Evolutionary conservation across 176 grass and related monocot species (phyloP).

Genomic region (Zea mays): Zm-B73-REFERENCE-NAM-5.0 NC_050096.1:62546001-62546500

Average conservation of each 20-base stretch:
- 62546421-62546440: too few species aligned
- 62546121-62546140: background rate
- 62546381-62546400: background rate
- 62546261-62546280: slow-evolving; percentile 97
- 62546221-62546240: slow-evolving; percentile 83
- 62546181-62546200: slow-evolving; percentile 98
- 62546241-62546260: slow-evolving; percentile 98
- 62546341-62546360: slow-evolving; percentile 86
- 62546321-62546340: slow-evolving; percentile 85
- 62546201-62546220: slow-evolving; percentile 86
- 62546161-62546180: slow-evolving; percentile 41
- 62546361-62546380: background rate
- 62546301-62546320: slow-evolving; percentile 85
- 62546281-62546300: slow-evolving; percentile 91
- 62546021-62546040: too few species aligned
- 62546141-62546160: background rate
- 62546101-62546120: slow-evolving; percentile 21
- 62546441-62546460: too few species aligned
- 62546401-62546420: background rate
- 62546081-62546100: too few species aligned
- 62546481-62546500: too few species aligned
- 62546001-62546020: too few species aligned
- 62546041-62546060: too few species aligned
- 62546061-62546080: too few species aligned
- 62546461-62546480: too few species aligned